phyloP scores from a whole-genome alignment of 2,329 filamentous ascomycete genomes.

The Neocatenulostroma microsporum region DNA sequence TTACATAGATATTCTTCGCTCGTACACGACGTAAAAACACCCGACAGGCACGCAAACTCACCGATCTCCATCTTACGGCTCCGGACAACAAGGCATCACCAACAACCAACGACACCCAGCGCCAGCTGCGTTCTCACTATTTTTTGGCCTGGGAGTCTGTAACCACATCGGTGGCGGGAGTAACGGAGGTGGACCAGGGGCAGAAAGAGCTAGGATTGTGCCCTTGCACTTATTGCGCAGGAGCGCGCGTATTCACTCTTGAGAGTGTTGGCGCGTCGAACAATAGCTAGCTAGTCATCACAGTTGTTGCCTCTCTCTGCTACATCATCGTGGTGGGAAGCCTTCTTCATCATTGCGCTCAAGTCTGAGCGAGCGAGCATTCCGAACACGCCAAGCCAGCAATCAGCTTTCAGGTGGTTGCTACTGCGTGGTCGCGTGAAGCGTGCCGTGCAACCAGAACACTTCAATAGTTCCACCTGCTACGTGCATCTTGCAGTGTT shows the following conservation, averaged over 20 bases:
- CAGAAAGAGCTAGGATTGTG: conserved; percentile 27
- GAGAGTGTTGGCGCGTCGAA: conserved; percentile 9
- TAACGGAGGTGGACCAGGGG: conserved; percentile 11
- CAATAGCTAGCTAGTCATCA: conserved; percentile 45
- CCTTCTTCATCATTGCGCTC: too few relatives aligned
- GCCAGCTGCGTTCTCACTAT: too few relatives aligned
- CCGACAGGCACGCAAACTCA: too few relatives aligned
- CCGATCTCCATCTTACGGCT: too few relatives aligned
- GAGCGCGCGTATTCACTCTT: conserved; percentile 3
- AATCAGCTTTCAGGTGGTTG: neutral
- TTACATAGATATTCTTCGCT: too few relatives aligned
- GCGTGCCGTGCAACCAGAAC: neutral
- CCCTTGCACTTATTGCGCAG: neutral
- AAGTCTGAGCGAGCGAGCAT: too few relatives aligned
- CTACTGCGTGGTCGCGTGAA: conserved; percentile 1
- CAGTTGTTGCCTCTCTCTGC: conserved; percentile 25
- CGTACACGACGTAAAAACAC: too few relatives aligned
- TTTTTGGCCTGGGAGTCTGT: too few relatives aligned
- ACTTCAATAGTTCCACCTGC: neutral
- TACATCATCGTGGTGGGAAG: conserved; percentile 5
- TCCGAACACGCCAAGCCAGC: neutral
- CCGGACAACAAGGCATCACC: too few relatives aligned
- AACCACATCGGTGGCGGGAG: conserved; percentile 13
- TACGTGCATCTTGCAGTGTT: conserved; percentile 5
- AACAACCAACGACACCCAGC: too few relatives aligned